phyloP scores from a whole-genome alignment of 768 basidiomycete genomes.

The Dacryopinax spathularia region DNA sequence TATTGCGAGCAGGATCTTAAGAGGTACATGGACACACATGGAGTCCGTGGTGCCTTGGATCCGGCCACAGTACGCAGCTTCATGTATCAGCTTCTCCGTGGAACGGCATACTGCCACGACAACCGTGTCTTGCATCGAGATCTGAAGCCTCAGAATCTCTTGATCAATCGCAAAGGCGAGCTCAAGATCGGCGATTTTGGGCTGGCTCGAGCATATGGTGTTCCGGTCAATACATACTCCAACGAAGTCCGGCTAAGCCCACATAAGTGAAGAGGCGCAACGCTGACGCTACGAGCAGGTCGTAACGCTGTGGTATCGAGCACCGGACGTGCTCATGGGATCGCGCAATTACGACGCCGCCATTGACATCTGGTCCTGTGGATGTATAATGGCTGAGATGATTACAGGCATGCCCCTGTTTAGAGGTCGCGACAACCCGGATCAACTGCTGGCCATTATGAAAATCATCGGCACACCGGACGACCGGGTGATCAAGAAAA shows the following conservation, averaged over 20 bases:
- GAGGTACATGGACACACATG: conserved; percentile 97
- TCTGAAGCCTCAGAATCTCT: conserved; percentile 93
- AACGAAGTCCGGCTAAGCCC: conserved; percentile 61
- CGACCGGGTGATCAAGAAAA: conserved; percentile 74
- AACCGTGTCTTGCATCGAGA: conserved; percentile 96
- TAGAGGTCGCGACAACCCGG: conserved; percentile 90
- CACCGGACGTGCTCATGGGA: conserved; percentile 92
- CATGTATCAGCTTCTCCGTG: conserved; percentile 94
- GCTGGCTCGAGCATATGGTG: conserved; percentile 90
- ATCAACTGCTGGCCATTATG: conserved; percentile 96
- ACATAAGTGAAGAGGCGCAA: too few species aligned
- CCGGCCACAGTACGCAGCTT: conserved; percentile 76
- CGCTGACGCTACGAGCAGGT: conserved; percentile 41
- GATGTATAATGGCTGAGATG: conserved; percentile 99
- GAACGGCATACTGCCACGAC: conserved; percentile 96
- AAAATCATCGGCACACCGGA: conserved; percentile 90
- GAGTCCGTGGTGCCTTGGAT: conserved; percentile 88
- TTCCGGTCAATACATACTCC: conserved; percentile 96
- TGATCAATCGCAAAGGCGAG: conserved; percentile 95
- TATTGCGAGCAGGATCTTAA: conserved; percentile 97
- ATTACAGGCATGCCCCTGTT: conserved; percentile 94
- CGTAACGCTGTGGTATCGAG: conserved; percentile 96
- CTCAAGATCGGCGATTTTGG: conserved; percentile 97
- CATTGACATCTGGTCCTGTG: conserved; percentile 98
- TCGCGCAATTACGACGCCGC: conserved; percentile 95